These are phyloP conservation scores for Euphrasia confusa DNA, from an alignment of 257 asterid genomes.

Conservation along the genomic window DNA sequence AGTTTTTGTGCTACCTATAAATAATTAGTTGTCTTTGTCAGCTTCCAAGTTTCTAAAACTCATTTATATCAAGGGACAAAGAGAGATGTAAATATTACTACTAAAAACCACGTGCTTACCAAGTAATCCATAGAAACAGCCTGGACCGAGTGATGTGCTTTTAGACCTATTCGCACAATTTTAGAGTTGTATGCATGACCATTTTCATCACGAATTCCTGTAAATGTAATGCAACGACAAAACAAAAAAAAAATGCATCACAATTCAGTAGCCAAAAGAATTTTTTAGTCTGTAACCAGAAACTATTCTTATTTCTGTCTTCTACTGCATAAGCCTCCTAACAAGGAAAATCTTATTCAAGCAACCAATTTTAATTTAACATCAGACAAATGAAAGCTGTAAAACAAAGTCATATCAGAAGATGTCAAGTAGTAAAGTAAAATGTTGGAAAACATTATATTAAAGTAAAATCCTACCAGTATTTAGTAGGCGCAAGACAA, in stretches of 20 bases:
- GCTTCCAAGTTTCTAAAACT: conserved; percentile 8
- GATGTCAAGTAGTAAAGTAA: background rate
- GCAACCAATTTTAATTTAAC: conserved; percentile 18
- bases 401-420: background rate
- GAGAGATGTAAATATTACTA: conserved; percentile 1
- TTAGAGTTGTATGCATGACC: conserved; percentile 81
- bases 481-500: conserved; percentile 68
- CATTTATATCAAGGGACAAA: background rate
- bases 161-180: conserved; percentile 93
- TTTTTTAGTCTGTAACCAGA: conserved; percentile 12
- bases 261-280: conserved; percentile 8
- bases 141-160: conserved; percentile 85
- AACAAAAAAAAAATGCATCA: conserved; percentile 22
- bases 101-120: conserved; percentile 38
- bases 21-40: conserved; percentile 14
- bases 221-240: conserved; percentile 40
- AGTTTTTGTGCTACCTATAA: conserved; percentile 85
- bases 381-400: background rate
- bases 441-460: conserved; percentile 7
- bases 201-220: conserved; percentile 94
- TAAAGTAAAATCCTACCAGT: conserved; percentile 49
- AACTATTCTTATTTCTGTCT: conserved; percentile 6
- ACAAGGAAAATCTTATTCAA: conserved; percentile 6
- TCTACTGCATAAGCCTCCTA: conserved; percentile 17
- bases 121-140: conserved; percentile 96